phyloP scores from a whole-genome alignment of 768 basidiomycete genomes.

The Dentipellis sp. region DNA sequence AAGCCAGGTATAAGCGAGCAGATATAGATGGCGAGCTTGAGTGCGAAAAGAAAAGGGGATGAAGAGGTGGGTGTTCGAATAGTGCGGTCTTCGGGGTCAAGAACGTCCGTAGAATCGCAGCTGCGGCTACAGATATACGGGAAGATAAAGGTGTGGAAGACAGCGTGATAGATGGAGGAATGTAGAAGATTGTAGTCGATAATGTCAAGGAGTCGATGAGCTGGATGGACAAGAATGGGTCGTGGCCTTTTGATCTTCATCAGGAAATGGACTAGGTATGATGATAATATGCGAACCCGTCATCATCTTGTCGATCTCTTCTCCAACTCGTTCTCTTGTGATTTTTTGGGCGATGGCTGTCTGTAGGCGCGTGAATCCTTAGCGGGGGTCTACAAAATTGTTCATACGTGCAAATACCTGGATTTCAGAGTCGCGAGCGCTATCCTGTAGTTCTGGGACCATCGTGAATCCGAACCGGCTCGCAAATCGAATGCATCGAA shows the following conservation, averaged over 20 bases:
- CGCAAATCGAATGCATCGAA: slow-evolving; percentile 87
- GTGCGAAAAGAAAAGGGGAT: slow-evolving; percentile 36
- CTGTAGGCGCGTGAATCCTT: slow-evolving; percentile 23
- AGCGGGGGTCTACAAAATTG: background rate
- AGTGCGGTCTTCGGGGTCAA: slow-evolving; percentile 20
- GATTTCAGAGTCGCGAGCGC: slow-evolving; percentile 51
- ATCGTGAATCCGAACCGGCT: slow-evolving; percentile 82
- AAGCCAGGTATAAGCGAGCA: slow-evolving; percentile 71
- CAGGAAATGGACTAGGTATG: slow-evolving; percentile 1
- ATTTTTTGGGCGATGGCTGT: slow-evolving; percentile 70
- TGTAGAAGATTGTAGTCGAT: slow-evolving; percentile 55
- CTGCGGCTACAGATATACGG: slow-evolving; percentile 43
- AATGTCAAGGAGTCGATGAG: slow-evolving; percentile 70
- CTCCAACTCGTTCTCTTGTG: slow-evolving; percentile 83
- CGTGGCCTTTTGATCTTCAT: slow-evolving; percentile 38
- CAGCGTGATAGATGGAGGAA: slow-evolving; percentile 40
- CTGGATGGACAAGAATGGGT: slow-evolving; percentile 66
- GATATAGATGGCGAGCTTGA: slow-evolving; percentile 29
- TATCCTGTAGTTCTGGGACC: slow-evolving; percentile 54
- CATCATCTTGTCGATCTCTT: slow-evolving; percentile 92
- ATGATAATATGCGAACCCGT: slow-evolving; percentile 40
- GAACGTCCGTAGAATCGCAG: slow-evolving; percentile 47
- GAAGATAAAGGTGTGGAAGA: slow-evolving; percentile 32
- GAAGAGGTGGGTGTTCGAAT: slow-evolving; percentile 31
- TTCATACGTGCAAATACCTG: slow-evolving; percentile 36